phyloP scores from a whole-genome alignment of 495 filamentous ascomycete genomes.

The Hypoxylon rickii region DNA sequence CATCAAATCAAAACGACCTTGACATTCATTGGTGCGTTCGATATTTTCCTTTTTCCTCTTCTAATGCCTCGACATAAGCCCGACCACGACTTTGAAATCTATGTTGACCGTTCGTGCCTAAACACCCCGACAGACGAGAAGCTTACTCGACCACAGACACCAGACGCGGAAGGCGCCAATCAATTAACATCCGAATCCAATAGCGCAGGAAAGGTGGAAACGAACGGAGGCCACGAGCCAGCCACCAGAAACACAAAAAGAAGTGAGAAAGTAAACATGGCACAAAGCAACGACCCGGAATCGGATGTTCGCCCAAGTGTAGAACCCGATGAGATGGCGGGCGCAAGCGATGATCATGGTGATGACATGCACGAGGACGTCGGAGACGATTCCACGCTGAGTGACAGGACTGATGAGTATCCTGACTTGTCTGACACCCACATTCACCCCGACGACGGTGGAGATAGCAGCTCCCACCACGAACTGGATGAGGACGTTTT shows the following conservation, averaged over 20 bases:
- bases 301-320: slow-evolving; percentile 19
- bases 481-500: slow-evolving; percentile 61
- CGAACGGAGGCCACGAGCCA: neutral
- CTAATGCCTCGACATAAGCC: slow-evolving; percentile 22
- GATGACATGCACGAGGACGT: slow-evolving; percentile 19
- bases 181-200: slow-evolving; percentile 2
- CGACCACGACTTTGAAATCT: slow-evolving; percentile 46
- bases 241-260: neutral
- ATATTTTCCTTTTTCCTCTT: slow-evolving; percentile 1
- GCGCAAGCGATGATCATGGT: slow-evolving; percentile 1
- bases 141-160: slow-evolving; percentile 9
- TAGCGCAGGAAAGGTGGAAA: slow-evolving; percentile 3
- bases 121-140: slow-evolving; percentile 43
- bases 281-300: neutral
- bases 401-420: slow-evolving; percentile 36
- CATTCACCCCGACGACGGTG: slow-evolving; percentile 36
- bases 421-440: slow-evolving; percentile 24
- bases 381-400: slow-evolving; percentile 42
- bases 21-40: neutral
- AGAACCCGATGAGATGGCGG: slow-evolving; percentile 12
- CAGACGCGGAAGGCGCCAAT: slow-evolving; percentile 15
- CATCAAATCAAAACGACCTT: too few relatives aligned
- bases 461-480: slow-evolving; percentile 49
- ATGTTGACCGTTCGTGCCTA: slow-evolving; percentile 48
- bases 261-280: slow-evolving; percentile 5